These are phyloP conservation scores for Calonectria hawksworthii DNA, from an alignment of 2,329 filamentous ascomycete genomes.

Conservation along the genomic window DNA sequence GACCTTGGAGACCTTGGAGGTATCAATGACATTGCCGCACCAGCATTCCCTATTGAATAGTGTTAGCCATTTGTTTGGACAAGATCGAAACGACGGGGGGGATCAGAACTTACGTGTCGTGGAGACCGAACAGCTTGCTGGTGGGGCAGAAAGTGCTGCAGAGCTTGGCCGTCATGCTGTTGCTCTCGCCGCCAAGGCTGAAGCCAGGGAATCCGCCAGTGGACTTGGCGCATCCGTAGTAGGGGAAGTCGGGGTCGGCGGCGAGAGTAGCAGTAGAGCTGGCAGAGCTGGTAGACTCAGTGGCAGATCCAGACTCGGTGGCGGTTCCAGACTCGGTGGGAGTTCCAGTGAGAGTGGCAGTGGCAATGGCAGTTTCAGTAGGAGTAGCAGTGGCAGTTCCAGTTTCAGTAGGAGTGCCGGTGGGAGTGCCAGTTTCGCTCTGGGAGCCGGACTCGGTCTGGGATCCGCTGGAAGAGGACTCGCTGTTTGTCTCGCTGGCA, in stretches of 20 bases:
- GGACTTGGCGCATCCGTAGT: conserved; percentile 46
- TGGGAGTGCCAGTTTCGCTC: neutral
- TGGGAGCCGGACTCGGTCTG: neutral
- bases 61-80: conserved; percentile 1
- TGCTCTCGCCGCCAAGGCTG: neutral
- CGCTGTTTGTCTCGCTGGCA: neutral
- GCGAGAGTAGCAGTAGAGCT: conserved; percentile 36
- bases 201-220: neutral
- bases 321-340: conserved; percentile 32
- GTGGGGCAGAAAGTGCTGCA: neutral
- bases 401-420: conserved; percentile 9
- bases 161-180: neutral
- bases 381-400: conserved; percentile 22
- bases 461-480: too few relatives aligned
- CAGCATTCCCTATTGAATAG: conserved; percentile 32
- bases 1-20: conserved; percentile 16
- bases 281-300: neutral
- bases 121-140: conserved; percentile 39
- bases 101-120: conserved; percentile 36
- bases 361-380: conserved; percentile 54
- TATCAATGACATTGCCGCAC: conserved; percentile 33
- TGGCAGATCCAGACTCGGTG: neutral
- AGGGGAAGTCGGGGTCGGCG: conserved; percentile 35
- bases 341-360: conserved; percentile 36
- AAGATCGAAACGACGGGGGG: fast-evolving